A percentile compares a stretch with the other conserved stretches of the same genome.
Conservation (phyloP, 345 rosid genomes). For the Citrus trifoliata region DNA sequence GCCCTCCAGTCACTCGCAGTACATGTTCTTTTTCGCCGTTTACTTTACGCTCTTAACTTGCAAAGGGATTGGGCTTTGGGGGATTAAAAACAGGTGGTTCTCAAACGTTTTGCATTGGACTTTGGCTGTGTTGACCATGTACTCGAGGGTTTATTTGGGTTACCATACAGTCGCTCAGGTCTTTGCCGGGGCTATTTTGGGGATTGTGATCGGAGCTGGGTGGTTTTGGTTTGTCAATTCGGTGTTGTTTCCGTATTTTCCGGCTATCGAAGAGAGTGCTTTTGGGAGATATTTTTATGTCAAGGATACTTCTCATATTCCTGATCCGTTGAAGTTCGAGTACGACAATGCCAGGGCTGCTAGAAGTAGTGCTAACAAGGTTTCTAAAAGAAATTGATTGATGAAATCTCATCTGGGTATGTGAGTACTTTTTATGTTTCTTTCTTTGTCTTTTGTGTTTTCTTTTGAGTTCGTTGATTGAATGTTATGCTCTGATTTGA, state of each 20-base stretch:
- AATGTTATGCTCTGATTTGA: not conserved
- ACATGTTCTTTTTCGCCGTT: slow-evolving; percentile 83
- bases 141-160: slow-evolving; percentile 90
- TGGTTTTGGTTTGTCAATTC: slow-evolving; percentile 90
- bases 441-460: not conserved
- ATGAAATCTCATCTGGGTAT: slow-evolving; percentile 24
- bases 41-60: slow-evolving; percentile 55
- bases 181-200: slow-evolving; percentile 73
- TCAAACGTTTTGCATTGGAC: slow-evolving; percentile 53
- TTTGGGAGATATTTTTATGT: slow-evolving; percentile 71
- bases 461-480: not conserved
- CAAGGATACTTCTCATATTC: slow-evolving; percentile 94
- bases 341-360: slow-evolving; percentile 91
- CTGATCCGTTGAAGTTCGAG: slow-evolving; percentile 82
- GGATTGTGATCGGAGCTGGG: slow-evolving; percentile 51
- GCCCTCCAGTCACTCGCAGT: slow-evolving; percentile 95
- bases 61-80: slow-evolving; percentile 62
- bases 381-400: slow-evolving; percentile 49
- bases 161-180: slow-evolving; percentile 89
- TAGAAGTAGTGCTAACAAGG: slow-evolving; percentile 34
- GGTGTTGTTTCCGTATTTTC: slow-evolving; percentile 45
- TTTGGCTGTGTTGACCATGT: slow-evolving; percentile 71
- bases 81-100: slow-evolving; percentile 44
- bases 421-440: not conserved
- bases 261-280: slow-evolving; percentile 71